Evolutionary conservation across 257 asterid species (phyloP).

Genomic region (Paulownia fortunei): DNA sequence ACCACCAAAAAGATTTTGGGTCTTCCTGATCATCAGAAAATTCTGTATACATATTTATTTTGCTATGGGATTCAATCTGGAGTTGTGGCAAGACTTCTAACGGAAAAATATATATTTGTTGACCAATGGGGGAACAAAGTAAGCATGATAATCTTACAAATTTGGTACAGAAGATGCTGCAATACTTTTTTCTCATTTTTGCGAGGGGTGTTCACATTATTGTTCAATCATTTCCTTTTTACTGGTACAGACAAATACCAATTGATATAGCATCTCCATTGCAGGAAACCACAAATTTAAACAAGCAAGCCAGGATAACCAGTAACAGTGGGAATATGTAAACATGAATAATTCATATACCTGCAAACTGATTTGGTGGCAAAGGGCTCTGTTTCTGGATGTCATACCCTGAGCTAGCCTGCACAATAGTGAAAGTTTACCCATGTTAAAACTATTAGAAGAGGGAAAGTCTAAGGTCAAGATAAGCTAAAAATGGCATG

Average conservation of each 20-base stretch:
- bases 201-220: too few species aligned
- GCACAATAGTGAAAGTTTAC: conserved; percentile 37
- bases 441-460: conserved; percentile 17
- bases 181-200: too few species aligned
- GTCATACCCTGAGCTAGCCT: conserved; percentile 54
- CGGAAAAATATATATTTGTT: too few species aligned
- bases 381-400: conserved; percentile 45
- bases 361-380: conserved; percentile 45
- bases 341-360: conserved; percentile 38
- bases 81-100: too few species aligned
- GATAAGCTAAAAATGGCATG: conserved; percentile 24
- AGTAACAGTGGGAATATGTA: not conserved
- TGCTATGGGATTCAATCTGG: too few species aligned
- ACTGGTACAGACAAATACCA: not conserved
- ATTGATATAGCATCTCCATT: not conserved
- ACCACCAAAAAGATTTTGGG: too few species aligned
- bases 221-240: too few species aligned
- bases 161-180: too few species aligned
- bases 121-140: too few species aligned
- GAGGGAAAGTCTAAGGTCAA: not conserved
- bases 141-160: too few species aligned
- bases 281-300: not conserved
- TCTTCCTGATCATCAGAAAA: too few species aligned
- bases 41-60: too few species aligned
- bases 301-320: not conserved